These are phyloP conservation scores for Epichloe typhina DNA, from an alignment of 2,329 filamentous ascomycete genomes.

Conservation along the genomic window DNA sequence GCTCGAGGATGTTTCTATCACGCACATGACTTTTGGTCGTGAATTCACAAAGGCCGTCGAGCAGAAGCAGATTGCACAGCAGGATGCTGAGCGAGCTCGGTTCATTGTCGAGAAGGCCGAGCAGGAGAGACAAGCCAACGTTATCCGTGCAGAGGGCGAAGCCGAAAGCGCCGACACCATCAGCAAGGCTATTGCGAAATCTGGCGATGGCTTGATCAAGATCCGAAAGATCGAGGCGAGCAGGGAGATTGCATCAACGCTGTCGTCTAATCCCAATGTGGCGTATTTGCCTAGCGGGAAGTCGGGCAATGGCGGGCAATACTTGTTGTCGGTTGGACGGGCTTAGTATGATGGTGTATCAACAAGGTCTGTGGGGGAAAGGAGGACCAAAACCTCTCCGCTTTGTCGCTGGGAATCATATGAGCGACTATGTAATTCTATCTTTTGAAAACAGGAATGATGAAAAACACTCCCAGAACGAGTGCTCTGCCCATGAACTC, in stretches of 20 bases:
- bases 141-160: conserved; percentile 95
- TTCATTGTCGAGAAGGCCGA: conserved; percentile 99
- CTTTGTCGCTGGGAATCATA: conserved; percentile 10
- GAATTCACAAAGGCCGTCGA: conserved; percentile 98
- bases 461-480: not conserved
- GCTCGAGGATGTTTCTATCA: conserved; percentile 97
- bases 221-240: conserved; percentile 96
- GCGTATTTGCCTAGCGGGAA: conserved; percentile 79
- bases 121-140: conserved; percentile 96
- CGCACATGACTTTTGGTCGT: conserved; percentile 98
- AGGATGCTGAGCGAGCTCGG: conserved; percentile 90
- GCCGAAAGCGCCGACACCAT: conserved; percentile 95
- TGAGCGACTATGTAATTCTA: conserved; percentile 24
- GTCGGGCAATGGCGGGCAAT: conserved; percentile 40
- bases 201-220: conserved; percentile 84
- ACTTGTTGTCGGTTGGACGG: conserved; percentile 39
- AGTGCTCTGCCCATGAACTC: not conserved
- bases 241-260: conserved; percentile 83
- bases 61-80: conserved; percentile 99
- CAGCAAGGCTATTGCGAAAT: conserved; percentile 82
- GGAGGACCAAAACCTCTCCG: conserved; percentile 1
- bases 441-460: conserved; percentile 8
- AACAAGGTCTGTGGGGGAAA: not conserved
- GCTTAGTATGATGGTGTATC: conserved; percentile 16
- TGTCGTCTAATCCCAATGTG: conserved; percentile 86